These are phyloP conservation scores for Tuber magnatum DNA, from an alignment of 495 filamentous ascomycete genomes.

Conservation along the genomic window DNA sequence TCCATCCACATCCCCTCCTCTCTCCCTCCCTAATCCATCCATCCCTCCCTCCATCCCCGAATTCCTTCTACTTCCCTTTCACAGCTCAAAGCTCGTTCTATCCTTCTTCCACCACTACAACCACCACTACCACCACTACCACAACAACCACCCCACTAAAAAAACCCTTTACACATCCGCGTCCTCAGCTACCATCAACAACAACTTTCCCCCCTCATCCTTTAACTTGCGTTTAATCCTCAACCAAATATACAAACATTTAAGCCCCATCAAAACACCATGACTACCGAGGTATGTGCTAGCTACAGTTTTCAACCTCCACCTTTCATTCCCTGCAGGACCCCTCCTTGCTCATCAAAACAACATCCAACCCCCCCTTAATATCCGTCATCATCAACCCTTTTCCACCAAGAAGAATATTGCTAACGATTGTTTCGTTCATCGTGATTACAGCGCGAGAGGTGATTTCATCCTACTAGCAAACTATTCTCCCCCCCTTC, in stretches of 20 bases:
- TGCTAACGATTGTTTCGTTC: conserved; percentile 45
- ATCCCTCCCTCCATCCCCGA: conserved; percentile 26
- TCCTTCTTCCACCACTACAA: conserved; percentile 27
- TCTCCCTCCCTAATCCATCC: conserved; percentile 24
- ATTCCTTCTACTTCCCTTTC: conserved; percentile 24
- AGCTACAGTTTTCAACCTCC: conserved; percentile 29
- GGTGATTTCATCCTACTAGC: conserved; percentile 49
- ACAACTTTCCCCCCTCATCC: conserved; percentile 33
- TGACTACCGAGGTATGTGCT: conserved; percentile 61
- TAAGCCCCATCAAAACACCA: conserved; percentile 42
- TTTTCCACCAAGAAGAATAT: conserved; percentile 23
- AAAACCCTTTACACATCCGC: conserved; percentile 40
- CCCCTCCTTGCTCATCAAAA: conserved; percentile 39
- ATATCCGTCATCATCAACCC: conserved; percentile 14
- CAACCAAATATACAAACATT: conserved; percentile 33
- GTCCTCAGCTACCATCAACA: conserved; percentile 34
- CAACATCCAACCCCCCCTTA: conserved; percentile 42
- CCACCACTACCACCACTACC: conserved; percentile 16
- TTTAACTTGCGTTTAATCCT: conserved; percentile 17
- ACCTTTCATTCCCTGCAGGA: conserved; percentile 41
- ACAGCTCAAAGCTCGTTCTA: conserved; percentile 15
- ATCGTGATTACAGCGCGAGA: conserved; percentile 61
- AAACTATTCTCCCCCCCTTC: conserved; percentile 3
- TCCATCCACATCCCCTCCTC: conserved; percentile 33
- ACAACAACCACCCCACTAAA: conserved; percentile 35